A percentile compares a stretch with the other conserved stretches of the same genome.
Evolutionary conservation across 2,329 filamentous ascomycete species (phyloP).

Genomic region (Helotiales sp.): DNA sequence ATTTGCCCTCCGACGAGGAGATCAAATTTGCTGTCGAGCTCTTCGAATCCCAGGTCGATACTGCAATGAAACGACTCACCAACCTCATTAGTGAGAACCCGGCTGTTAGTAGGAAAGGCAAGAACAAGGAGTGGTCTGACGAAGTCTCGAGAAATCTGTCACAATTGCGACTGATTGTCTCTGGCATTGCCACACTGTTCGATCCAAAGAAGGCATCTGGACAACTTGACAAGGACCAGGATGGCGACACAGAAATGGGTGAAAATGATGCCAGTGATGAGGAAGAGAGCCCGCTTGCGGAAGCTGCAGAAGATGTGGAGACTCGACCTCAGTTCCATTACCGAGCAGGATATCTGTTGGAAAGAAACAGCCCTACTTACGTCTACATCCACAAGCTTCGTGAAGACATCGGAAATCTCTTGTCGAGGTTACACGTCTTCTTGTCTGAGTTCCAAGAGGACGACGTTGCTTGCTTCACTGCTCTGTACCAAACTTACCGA

Average conservation of each 20-base stretch:
- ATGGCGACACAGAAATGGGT: conserved; percentile 51
- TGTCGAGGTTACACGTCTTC: conserved; percentile 86
- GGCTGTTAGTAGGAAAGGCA: conserved; percentile 86
- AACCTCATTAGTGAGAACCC: conserved; percentile 82
- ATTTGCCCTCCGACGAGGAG: conserved; percentile 79
- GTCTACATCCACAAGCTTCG: conserved; percentile 79
- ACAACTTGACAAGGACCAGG: conserved; percentile 50
- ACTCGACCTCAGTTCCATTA: conserved; percentile 88
- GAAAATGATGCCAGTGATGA: conserved; percentile 56
- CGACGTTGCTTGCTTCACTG: conserved; percentile 93
- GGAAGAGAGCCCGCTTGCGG: conserved; percentile 60
- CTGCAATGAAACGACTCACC: conserved; percentile 75
- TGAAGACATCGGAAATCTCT: conserved; percentile 76
- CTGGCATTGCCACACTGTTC: conserved; percentile 88
- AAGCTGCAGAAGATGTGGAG: conserved; percentile 78
- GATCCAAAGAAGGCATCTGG: conserved; percentile 75
- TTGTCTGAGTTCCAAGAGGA: conserved; percentile 86
- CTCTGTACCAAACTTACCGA: conserved; percentile 87
- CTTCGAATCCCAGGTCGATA: conserved; percentile 82
- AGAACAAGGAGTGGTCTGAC: conserved; percentile 98
- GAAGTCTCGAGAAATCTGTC: conserved; percentile 91
- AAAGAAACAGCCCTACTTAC: conserved; percentile 68
- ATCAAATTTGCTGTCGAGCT: conserved; percentile 87
- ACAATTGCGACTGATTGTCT: conserved; percentile 85
- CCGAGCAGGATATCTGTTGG: conserved; percentile 82